Conservation (phyloP, 352 stramenopile species). For the Pythium plurisporium region DNA sequence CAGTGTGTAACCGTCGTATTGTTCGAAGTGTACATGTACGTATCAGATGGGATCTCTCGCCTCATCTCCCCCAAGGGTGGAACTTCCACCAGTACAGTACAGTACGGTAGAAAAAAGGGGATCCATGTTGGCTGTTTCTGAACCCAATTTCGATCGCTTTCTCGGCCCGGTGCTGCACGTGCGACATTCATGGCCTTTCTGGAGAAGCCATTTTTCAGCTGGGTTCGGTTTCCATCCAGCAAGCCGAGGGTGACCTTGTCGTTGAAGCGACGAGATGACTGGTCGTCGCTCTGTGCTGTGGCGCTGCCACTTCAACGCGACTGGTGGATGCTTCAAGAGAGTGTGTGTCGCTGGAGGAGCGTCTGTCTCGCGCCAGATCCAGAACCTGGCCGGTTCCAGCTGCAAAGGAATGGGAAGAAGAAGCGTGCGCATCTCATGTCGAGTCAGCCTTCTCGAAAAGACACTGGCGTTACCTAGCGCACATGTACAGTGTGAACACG, state of each 20-base stretch:
- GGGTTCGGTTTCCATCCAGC: background rate
- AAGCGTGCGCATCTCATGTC: conserved; percentile 5
- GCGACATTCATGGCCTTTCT: conserved; percentile 1
- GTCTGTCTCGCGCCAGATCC: background rate
- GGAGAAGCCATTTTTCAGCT: background rate
- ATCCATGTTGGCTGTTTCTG: conserved; percentile 1
- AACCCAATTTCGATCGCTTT: background rate
- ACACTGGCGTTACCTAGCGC: conserved; percentile 4
- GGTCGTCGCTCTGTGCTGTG: conserved; percentile 1
- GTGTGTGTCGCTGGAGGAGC: too few species aligned
- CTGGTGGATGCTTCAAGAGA: conserved; percentile 9
- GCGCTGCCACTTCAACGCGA: conserved; percentile 9
- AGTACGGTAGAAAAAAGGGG: too few species aligned
- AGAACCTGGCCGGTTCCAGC: too few species aligned
- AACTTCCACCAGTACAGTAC: background rate
- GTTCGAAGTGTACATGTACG: too few species aligned
- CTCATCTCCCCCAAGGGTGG: background rate
- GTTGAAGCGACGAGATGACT: conserved; percentile 13
- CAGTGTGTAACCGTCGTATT: too few species aligned
- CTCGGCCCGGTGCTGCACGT: background rate
- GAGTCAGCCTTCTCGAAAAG: conserved; percentile 11
- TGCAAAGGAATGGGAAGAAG: background rate
- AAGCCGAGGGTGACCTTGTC: background rate
- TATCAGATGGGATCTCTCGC: background rate
- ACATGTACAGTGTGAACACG: conserved; percentile 1